Evolutionary conservation across 495 filamentous ascomycete genomes (phyloP).

Genomic region (Penicillium lagena): DNA sequence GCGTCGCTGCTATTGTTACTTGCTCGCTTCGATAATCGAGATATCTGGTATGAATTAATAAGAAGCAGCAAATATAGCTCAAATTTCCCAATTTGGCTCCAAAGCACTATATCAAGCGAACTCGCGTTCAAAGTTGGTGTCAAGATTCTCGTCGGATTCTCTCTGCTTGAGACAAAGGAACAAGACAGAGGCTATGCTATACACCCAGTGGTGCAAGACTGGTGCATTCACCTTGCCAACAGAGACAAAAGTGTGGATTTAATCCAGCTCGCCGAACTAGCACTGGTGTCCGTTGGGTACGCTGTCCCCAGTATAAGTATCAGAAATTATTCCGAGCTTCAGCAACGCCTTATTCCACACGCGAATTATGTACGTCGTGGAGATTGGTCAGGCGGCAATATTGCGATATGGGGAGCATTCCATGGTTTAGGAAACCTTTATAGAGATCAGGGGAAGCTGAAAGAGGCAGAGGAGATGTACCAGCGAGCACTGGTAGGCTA

Average conservation of each 20-base stretch:
- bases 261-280: slow-evolving; percentile 13
- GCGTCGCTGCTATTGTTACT: slow-evolving; percentile 36
- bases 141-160: slow-evolving; percentile 23
- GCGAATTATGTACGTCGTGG: slow-evolving; percentile 14
- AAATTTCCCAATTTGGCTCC: slow-evolving; percentile 20
- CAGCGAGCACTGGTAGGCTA: slow-evolving; percentile 16
- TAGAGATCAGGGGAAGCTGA: too few species aligned
- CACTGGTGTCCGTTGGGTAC: slow-evolving; percentile 19
- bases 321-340: slow-evolving; percentile 17
- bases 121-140: slow-evolving; percentile 23
- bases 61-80: slow-evolving; percentile 5
- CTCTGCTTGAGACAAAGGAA: slow-evolving; percentile 19
- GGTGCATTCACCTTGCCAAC: slow-evolving; percentile 17
- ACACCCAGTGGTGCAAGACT: slow-evolving; percentile 30
- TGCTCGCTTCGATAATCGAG: slow-evolving; percentile 43
- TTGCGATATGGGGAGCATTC: slow-evolving; percentile 8
- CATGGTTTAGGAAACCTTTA: slow-evolving; percentile 3
- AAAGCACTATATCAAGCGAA: slow-evolving; percentile 14
- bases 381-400: not conserved
- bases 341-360: slow-evolving; percentile 34
- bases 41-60: slow-evolving; percentile 45
- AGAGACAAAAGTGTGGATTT: slow-evolving; percentile 2
- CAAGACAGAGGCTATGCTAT: slow-evolving; percentile 24
- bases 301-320: slow-evolving; percentile 11
- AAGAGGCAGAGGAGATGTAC: too few species aligned